Evolutionary conservation across 208 protist genomes (phyloP).

Genomic region (Acanthamoeba lenticulata): DNA sequence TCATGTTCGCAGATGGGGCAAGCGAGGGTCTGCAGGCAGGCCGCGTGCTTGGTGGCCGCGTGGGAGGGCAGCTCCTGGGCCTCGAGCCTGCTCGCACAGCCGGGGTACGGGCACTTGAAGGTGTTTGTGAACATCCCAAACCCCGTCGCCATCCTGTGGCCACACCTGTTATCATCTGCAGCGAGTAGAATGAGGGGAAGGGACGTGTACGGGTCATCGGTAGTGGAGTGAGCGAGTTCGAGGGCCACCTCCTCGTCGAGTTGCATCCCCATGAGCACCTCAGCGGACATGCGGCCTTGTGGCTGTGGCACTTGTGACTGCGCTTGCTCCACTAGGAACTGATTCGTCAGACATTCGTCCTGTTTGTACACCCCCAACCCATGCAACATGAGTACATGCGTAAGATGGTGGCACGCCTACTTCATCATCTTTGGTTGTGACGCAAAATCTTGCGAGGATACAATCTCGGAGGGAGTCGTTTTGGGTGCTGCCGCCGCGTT

Average conservation of each 20-base stretch:
- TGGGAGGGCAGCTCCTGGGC: neutral
- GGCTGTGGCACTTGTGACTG: neutral
- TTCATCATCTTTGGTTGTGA: too few relatives aligned
- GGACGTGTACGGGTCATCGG: too few relatives aligned
- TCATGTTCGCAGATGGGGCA: conserved; percentile 33
- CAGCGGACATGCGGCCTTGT: neutral
- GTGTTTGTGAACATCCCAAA: neutral
- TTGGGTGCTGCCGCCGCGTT: too few relatives aligned
- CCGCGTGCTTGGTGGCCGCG: neutral
- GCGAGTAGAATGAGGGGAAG: neutral
- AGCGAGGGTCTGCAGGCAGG: neutral
- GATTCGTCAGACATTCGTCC: conserved; percentile 6
- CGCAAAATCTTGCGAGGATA: neutral
- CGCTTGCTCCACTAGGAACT: neutral
- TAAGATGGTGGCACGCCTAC: too few relatives aligned
- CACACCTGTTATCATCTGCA: neutral
- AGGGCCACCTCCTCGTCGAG: neutral
- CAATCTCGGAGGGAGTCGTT: too few relatives aligned
- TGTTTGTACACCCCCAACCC: neutral
- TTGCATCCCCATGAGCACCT: neutral
- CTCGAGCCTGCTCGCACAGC: neutral
- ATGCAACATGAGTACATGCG: too few relatives aligned
- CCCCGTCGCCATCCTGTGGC: too few relatives aligned
- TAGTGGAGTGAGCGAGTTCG: neutral
- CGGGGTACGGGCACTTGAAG: neutral